Evolutionary conservation across 331 rosid species (phyloP).

Genomic region (Phaseolus coccineus): DNA sequence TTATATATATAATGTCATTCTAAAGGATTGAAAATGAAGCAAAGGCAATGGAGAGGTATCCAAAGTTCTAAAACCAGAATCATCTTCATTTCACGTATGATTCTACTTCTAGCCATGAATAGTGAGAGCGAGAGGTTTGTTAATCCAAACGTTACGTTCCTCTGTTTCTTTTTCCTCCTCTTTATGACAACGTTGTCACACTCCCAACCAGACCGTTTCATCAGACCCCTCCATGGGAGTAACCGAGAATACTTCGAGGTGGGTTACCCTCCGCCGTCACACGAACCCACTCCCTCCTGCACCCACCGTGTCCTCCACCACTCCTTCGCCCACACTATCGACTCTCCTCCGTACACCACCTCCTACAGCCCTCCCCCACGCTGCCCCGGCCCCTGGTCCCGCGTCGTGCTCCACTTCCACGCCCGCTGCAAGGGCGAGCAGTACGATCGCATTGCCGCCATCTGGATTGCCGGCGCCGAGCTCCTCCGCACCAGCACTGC

Average conservation of each 20-base stretch:
- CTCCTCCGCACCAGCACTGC: constrained; percentile 87
- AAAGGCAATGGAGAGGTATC: constrained; percentile 5
- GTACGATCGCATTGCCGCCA: constrained; percentile 81
- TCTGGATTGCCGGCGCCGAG: constrained; percentile 83
- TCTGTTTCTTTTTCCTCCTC: constrained; percentile 1
- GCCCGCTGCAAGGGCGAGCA: constrained; percentile 74
- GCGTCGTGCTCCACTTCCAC: constrained; percentile 58
- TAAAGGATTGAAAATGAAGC: constrained; percentile 33
- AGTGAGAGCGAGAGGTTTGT: neutral
- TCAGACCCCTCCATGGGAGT: constrained; percentile 6
- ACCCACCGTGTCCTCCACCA: constrained; percentile 58
- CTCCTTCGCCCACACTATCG: constrained; percentile 74
- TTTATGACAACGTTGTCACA: constrained; percentile 12
- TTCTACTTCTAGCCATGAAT: neutral
- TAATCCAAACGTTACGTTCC: neutral
- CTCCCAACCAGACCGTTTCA: constrained; percentile 53
- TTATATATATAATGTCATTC: constrained; percentile 4
- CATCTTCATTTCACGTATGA: neutral
- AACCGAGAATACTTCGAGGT: constrained; percentile 62
- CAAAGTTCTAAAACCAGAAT: neutral
- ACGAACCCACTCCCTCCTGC: constrained; percentile 60
- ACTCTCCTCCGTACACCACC: constrained; percentile 68
- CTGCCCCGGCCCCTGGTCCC: constrained; percentile 68
- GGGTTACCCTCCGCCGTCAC: constrained; percentile 54
- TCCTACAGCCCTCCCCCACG: constrained; percentile 61